Base-by-base conservation (phyloP, 2,329 filamentous ascomycete species). In the Penicillium italicum region DNA sequence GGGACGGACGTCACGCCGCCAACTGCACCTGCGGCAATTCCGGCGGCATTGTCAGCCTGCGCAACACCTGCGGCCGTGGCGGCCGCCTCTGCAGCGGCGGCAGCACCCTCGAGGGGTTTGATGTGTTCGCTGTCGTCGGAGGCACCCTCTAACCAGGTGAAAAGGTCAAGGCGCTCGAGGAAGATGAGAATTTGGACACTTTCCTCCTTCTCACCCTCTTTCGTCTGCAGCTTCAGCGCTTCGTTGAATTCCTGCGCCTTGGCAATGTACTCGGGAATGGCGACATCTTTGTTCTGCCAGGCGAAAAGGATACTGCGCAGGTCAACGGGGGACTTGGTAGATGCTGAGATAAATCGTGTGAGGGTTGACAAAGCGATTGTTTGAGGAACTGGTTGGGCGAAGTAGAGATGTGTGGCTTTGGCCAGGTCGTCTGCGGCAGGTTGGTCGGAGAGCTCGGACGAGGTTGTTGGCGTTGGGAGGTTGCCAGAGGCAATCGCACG, bases 271-370 rank as follows among this genome's bases (percentile, higher is more conserved):
- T 96, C 91, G 11, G 90, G 89, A 63, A 96, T 91, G 52, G 88
- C 85, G 53, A 88, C 85, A 77, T 97, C 93, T 73, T 91, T 91
- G 76, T 97, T 95, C 68, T 90, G 81, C 91, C 91, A 99, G 53
- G 91, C 91, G 71, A 97, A 96, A 79, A 93, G 97, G 75, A 97
- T 93, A 72, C 89, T 94, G 70, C 94, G 91, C 64, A 99, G 80
- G 71, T 97, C 90, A 67, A 96, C 86, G 5, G 88, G 82, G 53
- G 81, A 79, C 45, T 84, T 81, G 66, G 75, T 75, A 45, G 85
- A 84, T 56, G 84, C 83, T n/a, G 90, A 92, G 58, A 89, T 82
- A 78, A 97, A 97, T 66, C 94, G 90, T 63, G 94, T 99, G 10
- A 87, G 81, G 14, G 83, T 82, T 48, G 84, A 85, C 62, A 96